These are phyloP conservation scores for Hypoxylon sp. DNA, from an alignment of 2,329 filamentous ascomycete species.

Conservation along the genomic window DNA sequence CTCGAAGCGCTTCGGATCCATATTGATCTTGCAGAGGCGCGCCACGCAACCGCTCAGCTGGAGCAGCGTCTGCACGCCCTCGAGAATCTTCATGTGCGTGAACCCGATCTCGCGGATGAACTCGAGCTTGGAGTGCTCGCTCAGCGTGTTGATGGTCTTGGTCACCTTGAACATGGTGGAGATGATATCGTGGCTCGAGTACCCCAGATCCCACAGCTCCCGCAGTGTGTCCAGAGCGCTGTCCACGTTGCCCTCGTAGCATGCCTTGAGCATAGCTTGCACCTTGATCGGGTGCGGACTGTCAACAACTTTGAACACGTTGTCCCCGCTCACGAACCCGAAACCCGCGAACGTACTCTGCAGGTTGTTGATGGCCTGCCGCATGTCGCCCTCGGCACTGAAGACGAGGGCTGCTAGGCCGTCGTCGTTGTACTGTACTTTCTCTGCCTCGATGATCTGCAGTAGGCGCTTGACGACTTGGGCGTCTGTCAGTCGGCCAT, in stretches of 20 bases:
- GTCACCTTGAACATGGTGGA: slow-evolving; percentile 99
- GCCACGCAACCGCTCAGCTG: slow-evolving; percentile 94
- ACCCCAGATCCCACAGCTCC: slow-evolving; percentile 94
- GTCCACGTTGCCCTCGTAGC: slow-evolving; percentile 92
- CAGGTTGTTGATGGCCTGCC: slow-evolving; percentile 98
- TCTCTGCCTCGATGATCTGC: slow-evolving; percentile 93
- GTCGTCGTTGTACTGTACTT: slow-evolving; percentile 91
- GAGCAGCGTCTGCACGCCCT: slow-evolving; percentile 93
- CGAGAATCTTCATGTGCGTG: slow-evolving; percentile 99
- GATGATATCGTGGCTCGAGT: slow-evolving; percentile 99
- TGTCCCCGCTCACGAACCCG: slow-evolving; percentile 96
- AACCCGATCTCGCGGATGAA: slow-evolving; percentile 99
- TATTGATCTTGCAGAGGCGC: slow-evolving; percentile 93
- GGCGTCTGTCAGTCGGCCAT: slow-evolving; percentile 89
- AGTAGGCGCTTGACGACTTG: slow-evolving; percentile 91
- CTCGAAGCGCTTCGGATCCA: slow-evolving; percentile 88
- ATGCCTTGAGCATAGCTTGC: slow-evolving; percentile 97
- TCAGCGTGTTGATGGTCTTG: slow-evolving; percentile 91
- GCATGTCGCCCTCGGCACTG: slow-evolving; percentile 97
- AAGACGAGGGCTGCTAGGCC: slow-evolving; percentile 96
- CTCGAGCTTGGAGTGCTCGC: slow-evolving; percentile 94
- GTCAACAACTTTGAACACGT: slow-evolving; percentile 98
- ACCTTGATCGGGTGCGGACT: slow-evolving; percentile 98
- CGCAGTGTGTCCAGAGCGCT: slow-evolving; percentile 86
- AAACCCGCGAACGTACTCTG: slow-evolving; percentile 95